A percentile compares a stretch with the other conserved stretches of the same genome.
Evolutionary conservation across 1,284 basidiomycete genomes (phyloP).

Genomic region (Stygiomarasmius scandens): DNA sequence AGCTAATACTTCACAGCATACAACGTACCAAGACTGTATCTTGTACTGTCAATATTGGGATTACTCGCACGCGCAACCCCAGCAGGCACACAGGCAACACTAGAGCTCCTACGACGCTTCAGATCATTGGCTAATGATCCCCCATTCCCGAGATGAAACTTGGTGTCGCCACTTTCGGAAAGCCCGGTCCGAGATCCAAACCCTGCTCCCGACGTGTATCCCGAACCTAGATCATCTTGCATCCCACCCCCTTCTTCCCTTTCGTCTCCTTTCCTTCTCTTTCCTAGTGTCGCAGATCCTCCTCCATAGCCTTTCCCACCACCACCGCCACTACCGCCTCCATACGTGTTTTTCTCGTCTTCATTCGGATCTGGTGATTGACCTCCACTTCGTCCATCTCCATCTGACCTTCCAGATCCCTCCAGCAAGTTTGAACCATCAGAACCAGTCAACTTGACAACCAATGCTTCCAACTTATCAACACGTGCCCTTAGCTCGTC

Average conservation of each 20-base stretch:
- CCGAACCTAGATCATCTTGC: neutral
- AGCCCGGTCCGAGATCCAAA: neutral
- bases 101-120: neutral
- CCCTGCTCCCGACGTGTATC: neutral
- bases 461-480: conserved; percentile 41
- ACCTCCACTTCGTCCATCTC: neutral
- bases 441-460: conserved; percentile 13
- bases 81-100: too few relatives aligned
- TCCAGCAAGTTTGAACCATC: neutral
- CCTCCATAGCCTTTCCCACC: too few relatives aligned
- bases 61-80: neutral
- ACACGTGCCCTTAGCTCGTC: conserved; percentile 49
- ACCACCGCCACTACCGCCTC: too few relatives aligned
- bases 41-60: neutral
- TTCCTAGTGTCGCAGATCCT: neutral
- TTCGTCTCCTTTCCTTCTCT: neutral
- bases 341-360: too few relatives aligned
- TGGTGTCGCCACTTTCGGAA: too few relatives aligned
- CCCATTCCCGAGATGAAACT: neutral
- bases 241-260: neutral
- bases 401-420: neutral
- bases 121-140: neutral
- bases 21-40: neutral
- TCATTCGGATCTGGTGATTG: neutral
- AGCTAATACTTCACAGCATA: neutral